These are phyloP conservation scores for Helicostylum pulchrum DNA, from an alignment of 192 early-diverging fungal genomes.

Conservation along the genomic window DNA sequence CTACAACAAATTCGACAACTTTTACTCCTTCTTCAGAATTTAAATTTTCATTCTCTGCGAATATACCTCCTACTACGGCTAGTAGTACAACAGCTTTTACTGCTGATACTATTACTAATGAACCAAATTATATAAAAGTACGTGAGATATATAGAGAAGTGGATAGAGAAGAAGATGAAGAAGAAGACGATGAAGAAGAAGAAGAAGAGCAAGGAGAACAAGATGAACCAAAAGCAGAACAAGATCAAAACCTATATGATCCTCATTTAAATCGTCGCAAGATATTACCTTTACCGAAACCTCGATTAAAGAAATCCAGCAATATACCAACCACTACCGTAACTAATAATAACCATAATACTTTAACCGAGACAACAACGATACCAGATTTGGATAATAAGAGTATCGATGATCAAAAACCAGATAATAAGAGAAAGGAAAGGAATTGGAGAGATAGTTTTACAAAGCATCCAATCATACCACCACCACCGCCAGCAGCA, in stretches of 20 bases:
- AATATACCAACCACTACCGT: not conserved
- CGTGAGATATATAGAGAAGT: too few species aligned
- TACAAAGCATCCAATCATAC: not conserved
- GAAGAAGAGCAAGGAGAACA: too few species aligned
- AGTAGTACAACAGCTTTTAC: not conserved
- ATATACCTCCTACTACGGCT: not conserved
- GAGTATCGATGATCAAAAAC: too few species aligned
- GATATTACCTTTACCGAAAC: constrained; percentile 18
- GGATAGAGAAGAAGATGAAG: too few species aligned
- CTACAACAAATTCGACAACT: not conserved
- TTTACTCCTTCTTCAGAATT: not conserved
- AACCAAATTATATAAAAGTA: not conserved
- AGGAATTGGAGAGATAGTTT: too few species aligned
- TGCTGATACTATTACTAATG: too few species aligned
- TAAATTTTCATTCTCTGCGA: not conserved
- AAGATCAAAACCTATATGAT: not conserved
- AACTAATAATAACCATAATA: not conserved
- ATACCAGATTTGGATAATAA: not conserved
- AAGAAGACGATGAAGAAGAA: too few species aligned
- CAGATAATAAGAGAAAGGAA: too few species aligned
- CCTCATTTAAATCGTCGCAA: not conserved
- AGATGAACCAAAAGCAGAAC: not conserved
- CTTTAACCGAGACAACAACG: not conserved
- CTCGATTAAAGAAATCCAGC: constrained; percentile 8
- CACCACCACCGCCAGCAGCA: not conserved